Evolutionary conservation across 495 filamentous ascomycete species (phyloP), one percentile per base, ranked within the genome.

Genomic region (Talaromyces stipitatus): DNA sequence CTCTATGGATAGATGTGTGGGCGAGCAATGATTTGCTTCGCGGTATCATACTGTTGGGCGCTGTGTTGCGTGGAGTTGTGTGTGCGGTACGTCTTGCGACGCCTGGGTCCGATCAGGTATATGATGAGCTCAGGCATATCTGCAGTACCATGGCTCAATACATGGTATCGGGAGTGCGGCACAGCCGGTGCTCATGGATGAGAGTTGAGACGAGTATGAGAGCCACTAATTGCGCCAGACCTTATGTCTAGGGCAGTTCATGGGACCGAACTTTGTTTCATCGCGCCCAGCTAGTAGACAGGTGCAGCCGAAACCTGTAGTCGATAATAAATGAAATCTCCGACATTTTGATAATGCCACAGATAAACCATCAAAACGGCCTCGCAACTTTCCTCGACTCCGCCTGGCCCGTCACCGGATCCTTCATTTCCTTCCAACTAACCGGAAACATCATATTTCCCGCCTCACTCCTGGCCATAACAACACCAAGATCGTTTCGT

Each of bases 341-440:
- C 33, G n/a, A 38, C n/a, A 38, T 7, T 2, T 38, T 5, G 9
- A 36, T 3, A 1, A 2, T 41, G n/a, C 6, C 36, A 16, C 45
- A 24, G 22, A 12, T 6, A 23, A 4, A 50, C n/a, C 46, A 24
- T 48, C 12, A 96, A 60, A 91, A 88, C 2, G 92, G 94, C 69
- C 94, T 88, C 23, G 92, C 94, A 58, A 97, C 92, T 76, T 98
- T 98, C 70, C 94, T 85, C 61, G 69, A 72, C 78, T 98, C 94
- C 57, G 76, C 82, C 50, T 72, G 53, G 9, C 91, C 92, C n/a
- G 88, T 95, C 52, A 82, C 79, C 7, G 87, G 84, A 73, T 96
- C 91, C 57, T 79, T 80, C 73, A 95, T 92, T 69, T 97, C 91
- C 76, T 88, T 90, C 94, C 94, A 98, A 69, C 85, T 95, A 26